Percentiles rank a stretch among this genome's conserved stretches.
phyloP scores from a whole-genome alignment of 2,329 filamentous ascomycete genomes.

The Cytospora piceicola region DNA sequence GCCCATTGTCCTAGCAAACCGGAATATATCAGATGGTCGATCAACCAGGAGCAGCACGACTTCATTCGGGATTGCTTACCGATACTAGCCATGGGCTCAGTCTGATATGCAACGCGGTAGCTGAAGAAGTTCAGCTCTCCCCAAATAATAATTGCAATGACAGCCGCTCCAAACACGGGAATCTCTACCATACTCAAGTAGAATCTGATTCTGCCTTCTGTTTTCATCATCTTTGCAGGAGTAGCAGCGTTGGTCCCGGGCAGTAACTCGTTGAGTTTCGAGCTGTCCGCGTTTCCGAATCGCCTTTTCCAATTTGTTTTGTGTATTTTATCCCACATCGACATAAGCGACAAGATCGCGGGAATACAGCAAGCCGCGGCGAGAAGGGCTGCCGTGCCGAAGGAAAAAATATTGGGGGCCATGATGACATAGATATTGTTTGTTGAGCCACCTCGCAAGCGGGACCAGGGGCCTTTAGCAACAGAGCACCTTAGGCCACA shows the following conservation, averaged over 20 bases:
- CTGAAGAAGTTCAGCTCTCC: conserved; percentile 70
- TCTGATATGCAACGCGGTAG: conserved; percentile 57
- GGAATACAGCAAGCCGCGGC: conserved; percentile 68
- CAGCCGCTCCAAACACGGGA: conserved; percentile 61
- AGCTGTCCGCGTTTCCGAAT: conserved; percentile 40
- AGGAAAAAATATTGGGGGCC: conserved; percentile 57
- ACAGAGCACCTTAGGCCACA: conserved; percentile 55
- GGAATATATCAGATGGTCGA: neutral
- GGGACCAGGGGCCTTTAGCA: conserved; percentile 54
- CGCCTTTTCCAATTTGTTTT: conserved; percentile 62
- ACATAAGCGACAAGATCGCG: conserved; percentile 63
- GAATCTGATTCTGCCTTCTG: conserved; percentile 59
- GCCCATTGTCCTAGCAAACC: conserved; percentile 57
- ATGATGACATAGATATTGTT: conserved; percentile 68
- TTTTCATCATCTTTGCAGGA: conserved; percentile 51
- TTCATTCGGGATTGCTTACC: too few species aligned
- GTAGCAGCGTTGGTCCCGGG: conserved; percentile 61
- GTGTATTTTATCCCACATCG: conserved; percentile 67
- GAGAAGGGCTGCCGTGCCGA: conserved; percentile 63
- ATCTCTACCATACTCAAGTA: conserved; percentile 61
- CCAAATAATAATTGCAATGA: conserved; percentile 61
- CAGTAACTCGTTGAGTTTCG: conserved; percentile 44
- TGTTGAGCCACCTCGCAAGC: conserved; percentile 57
- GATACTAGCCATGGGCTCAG: conserved; percentile 64
- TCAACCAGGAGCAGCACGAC: too few species aligned